Evolutionary conservation across 148 eudicot genomes (phyloP).

Genomic region (Chenopodium berlandieri): DNA sequence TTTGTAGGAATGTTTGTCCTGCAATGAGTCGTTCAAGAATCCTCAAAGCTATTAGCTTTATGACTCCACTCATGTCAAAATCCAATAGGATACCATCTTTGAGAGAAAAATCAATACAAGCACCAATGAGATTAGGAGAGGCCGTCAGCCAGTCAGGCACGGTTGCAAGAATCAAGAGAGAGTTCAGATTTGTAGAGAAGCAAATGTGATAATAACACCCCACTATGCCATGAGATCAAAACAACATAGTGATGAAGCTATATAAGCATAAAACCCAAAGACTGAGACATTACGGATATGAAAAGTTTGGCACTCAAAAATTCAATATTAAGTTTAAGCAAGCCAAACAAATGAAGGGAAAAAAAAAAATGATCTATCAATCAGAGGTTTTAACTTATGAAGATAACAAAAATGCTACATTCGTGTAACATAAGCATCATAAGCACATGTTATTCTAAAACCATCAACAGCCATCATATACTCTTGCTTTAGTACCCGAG

Average conservation of each 20-base stretch:
- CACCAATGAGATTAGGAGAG: not conserved
- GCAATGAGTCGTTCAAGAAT: not conserved
- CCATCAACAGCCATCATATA: conserved; percentile 9
- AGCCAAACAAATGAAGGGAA: not conserved
- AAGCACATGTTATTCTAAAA: conserved; percentile 23
- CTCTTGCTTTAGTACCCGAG: not conserved
- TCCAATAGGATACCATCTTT: not conserved
- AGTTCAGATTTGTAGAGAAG: not conserved
- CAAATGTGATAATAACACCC: not conserved
- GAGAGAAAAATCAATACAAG: not conserved
- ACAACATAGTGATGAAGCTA: not conserved
- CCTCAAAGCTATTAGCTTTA: conserved; percentile 1
- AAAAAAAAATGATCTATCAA: conserved; percentile 11
- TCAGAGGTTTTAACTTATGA: conserved; percentile 8
- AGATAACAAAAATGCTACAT: conserved; percentile 27
- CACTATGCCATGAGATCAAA: not conserved
- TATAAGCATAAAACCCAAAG: not conserved
- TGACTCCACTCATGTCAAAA: not conserved
- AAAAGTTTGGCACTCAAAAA: conserved; percentile 21
- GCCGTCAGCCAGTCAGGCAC: not conserved
- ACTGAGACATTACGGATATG: not conserved
- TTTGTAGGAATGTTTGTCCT: not conserved
- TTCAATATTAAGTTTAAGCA: conserved; percentile 2
- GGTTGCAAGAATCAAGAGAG: conserved; percentile 3
- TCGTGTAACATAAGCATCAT: conserved; percentile 14